phyloP scores from a whole-genome alignment of 2,329 filamentous ascomycete genomes.

The Allantophomopsis cytisporea region DNA sequence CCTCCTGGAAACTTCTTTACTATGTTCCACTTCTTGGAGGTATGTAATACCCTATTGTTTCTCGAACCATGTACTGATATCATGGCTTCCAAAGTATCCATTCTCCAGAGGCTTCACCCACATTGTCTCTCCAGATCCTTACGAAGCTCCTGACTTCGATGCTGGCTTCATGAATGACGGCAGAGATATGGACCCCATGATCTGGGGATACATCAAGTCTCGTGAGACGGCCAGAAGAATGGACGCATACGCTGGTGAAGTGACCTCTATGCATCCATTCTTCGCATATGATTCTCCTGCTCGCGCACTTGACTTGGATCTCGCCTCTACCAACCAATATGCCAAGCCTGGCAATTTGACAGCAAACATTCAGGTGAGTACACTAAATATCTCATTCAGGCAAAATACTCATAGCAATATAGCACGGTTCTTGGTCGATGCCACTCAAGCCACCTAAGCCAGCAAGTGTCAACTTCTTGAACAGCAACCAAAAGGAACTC shows the following conservation, averaged over 20 bases:
- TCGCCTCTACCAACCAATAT: constrained; percentile 62
- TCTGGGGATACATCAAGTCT: constrained; percentile 75
- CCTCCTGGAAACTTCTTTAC: constrained; percentile 70
- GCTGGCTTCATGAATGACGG: constrained; percentile 78
- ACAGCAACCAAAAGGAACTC: constrained; percentile 46
- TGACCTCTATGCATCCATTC: constrained; percentile 54
- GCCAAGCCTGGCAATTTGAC: constrained; percentile 60
- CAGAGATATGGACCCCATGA: constrained; percentile 72
- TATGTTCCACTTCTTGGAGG: constrained; percentile 48
- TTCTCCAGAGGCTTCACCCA: constrained; percentile 62
- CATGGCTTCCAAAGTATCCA: constrained; percentile 41
- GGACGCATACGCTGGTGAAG: constrained; percentile 66
- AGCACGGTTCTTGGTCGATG: constrained; percentile 56
- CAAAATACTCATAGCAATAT: no score
- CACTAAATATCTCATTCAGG: no score
- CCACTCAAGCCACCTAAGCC: constrained; percentile 40
- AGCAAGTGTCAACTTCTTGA: constrained; percentile 32
- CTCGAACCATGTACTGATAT: constrained; percentile 8
- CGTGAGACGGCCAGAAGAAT: constrained; percentile 65
- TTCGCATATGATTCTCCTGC: constrained; percentile 59
- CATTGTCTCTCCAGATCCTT: constrained; percentile 58
- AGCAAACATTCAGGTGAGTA: constrained; percentile 43
- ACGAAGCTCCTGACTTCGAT: constrained; percentile 66
- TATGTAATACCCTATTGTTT: no score
- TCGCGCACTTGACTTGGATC: constrained; percentile 57